A percentile compares a stretch with the other conserved stretches of the same genome.
phyloP scores from a whole-genome alignment of 345 rosid species.

The Syzygium jambos region DNA sequence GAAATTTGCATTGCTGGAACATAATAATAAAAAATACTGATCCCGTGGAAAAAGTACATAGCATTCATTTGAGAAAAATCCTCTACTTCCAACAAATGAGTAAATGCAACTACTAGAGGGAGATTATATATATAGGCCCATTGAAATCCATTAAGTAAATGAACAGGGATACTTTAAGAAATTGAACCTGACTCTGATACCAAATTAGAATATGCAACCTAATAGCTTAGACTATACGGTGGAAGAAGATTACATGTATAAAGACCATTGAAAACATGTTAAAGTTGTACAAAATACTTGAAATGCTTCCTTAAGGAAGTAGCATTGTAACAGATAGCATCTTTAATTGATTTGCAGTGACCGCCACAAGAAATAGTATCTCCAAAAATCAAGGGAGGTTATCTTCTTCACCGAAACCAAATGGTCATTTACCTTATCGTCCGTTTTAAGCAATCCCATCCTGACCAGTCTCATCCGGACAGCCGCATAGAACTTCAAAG shows the following conservation, averaged over 20 bases:
- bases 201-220: not conserved
- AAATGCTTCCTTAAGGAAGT: not conserved
- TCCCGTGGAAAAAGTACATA: not conserved
- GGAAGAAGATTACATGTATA: not conserved
- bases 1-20: not conserved
- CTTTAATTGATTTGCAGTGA: not conserved
- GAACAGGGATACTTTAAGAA: not conserved
- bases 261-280: not conserved
- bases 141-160: not conserved
- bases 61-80: not conserved
- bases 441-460: conserved; percentile 51
- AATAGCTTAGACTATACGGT: not conserved
- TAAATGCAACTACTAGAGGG: not conserved
- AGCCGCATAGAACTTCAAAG: conserved; percentile 91
- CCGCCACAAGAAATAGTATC: not conserved
- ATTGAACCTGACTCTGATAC: not conserved
- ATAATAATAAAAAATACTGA: not conserved
- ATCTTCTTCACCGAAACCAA: not conserved
- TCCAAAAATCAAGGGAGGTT: not conserved
- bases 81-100: not conserved
- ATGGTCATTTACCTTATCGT: conserved; percentile 33
- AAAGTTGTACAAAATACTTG: not conserved
- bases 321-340: not conserved
- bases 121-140: not conserved
- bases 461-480: conserved; percentile 77